A percentile compares a stretch with the other conserved stretches of the same genome.
phyloP scores from a whole-genome alignment of 2,329 filamentous ascomycete genomes.

The Verticillium dahliae region DNA sequence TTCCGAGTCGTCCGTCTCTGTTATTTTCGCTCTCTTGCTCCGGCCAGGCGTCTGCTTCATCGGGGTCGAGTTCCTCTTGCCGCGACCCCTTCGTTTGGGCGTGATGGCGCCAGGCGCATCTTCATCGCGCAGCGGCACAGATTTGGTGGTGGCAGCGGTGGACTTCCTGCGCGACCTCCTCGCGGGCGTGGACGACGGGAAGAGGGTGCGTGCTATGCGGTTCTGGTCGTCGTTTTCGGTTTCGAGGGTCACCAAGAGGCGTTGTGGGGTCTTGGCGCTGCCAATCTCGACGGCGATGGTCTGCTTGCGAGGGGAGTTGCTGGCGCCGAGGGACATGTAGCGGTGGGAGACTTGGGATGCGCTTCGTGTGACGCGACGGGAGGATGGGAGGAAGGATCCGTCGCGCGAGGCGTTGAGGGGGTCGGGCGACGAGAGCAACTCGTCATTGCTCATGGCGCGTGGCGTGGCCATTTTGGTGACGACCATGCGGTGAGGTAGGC shows the following conservation, averaged over 20 bases:
- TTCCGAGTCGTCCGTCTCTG: constrained; percentile 18
- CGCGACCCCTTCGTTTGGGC: constrained; percentile 37
- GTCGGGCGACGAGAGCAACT: constrained; percentile 44
- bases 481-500: not conserved
- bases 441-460: constrained; percentile 20
- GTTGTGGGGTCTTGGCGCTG: constrained; percentile 41
- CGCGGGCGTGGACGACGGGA: constrained; percentile 34
- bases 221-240: constrained; percentile 21
- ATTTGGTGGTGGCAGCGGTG: constrained; percentile 34
- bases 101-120: constrained; percentile 27
- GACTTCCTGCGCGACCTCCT: constrained; percentile 14
- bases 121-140: constrained; percentile 44
- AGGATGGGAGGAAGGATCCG: constrained; percentile 25
- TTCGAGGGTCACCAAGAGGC: constrained; percentile 49
- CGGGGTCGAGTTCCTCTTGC: constrained; percentile 40
- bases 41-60: constrained; percentile 25
- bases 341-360: constrained; percentile 34
- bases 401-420: constrained; percentile 36
- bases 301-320: constrained; percentile 45
- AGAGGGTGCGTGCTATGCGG: constrained; percentile 29
- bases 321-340: constrained; percentile 25
- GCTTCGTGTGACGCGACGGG: constrained; percentile 26
- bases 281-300: constrained; percentile 52
- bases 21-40: constrained; percentile 21
- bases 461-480: constrained; percentile 27